Percentiles rank a stretch among this genome's conserved stretches.
These are phyloP conservation scores for Tetraselmis striata DNA, from an alignment of 139 green algal species.

Conservation along the genomic window DNA sequence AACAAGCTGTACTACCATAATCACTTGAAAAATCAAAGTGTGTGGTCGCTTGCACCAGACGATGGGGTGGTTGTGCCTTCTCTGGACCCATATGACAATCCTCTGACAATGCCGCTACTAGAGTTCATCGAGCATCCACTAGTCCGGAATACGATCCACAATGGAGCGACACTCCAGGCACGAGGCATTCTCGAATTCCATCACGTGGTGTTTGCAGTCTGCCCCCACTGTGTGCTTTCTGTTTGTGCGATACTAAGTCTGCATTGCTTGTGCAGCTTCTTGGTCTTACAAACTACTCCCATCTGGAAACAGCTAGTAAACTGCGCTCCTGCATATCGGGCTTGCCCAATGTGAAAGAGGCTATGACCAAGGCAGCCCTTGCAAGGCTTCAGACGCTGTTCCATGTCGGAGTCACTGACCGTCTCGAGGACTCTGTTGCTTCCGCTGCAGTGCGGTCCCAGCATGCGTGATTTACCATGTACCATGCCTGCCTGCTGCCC, in stretches of 20 bases:
- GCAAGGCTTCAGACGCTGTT: slow-evolving; percentile 34
- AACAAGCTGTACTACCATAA: slow-evolving; percentile 2
- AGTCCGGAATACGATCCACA: slow-evolving; percentile 69
- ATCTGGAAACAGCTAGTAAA: slow-evolving; percentile 46
- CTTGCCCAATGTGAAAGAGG: neutral
- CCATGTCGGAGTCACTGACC: slow-evolving; percentile 68
- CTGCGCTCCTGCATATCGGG: slow-evolving; percentile 48
- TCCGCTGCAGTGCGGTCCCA: slow-evolving; percentile 36
- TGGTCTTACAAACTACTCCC: slow-evolving; percentile 74
- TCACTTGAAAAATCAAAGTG: neutral
- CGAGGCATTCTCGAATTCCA: neutral
- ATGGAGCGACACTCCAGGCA: slow-evolving; percentile 63
- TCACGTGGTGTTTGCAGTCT: neutral
- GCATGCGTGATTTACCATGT: neutral
- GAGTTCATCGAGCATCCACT: slow-evolving; percentile 69
- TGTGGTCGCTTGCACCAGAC: neutral
- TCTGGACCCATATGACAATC: slow-evolving; percentile 77
- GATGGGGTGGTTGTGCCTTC: slow-evolving; percentile 17
- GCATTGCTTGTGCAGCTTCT: slow-evolving; percentile 53
- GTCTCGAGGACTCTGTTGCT: slow-evolving; percentile 44
- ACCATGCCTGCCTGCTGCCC: neutral
- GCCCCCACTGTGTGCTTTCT: neutral
- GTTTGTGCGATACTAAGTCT: neutral
- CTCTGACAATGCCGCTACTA: slow-evolving; percentile 58
- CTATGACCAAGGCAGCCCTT: neutral